Conservation (phyloP, 2,329 filamentous ascomycete species). For the Talaromyces sp. region DNA sequence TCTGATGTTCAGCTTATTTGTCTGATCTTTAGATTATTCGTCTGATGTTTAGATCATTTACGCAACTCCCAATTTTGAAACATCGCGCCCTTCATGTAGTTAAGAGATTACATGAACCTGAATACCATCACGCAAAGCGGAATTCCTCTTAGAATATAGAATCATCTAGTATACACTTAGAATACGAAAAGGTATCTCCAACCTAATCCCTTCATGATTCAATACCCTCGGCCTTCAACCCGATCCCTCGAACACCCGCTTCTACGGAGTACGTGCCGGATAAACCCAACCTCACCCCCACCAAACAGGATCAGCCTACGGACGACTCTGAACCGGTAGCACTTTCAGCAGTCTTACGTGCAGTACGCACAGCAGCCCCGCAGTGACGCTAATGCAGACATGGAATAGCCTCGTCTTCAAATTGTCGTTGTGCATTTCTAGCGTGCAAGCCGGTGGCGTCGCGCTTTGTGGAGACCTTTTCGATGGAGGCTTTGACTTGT, state of each 20-base stretch:
- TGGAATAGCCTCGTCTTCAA: not conserved
- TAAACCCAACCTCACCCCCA: not conserved
- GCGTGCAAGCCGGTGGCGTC: not conserved
- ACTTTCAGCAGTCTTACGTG: not conserved
- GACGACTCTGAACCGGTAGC: slow-evolving; percentile 4
- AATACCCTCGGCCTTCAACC: not conserved
- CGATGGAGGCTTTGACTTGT: not conserved
- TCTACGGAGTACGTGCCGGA: not conserved
- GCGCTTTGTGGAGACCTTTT: not conserved
- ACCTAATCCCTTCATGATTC: not conserved
- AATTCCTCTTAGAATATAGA: too few species aligned
- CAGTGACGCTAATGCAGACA: not conserved
- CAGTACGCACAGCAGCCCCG: not conserved
- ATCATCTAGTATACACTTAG: too few species aligned
- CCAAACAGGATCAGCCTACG: not conserved
- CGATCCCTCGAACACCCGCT: not conserved
- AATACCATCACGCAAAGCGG: too few species aligned
- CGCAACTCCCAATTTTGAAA: too few species aligned
- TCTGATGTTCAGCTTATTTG: too few species aligned
- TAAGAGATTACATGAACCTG: too few species aligned
- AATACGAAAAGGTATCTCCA: too few species aligned
- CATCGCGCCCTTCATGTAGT: too few species aligned
- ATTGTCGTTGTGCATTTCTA: slow-evolving; percentile 10
- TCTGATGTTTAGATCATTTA: too few species aligned
- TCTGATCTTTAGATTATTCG: too few species aligned